phyloP scores from a whole-genome alignment of 2,329 filamentous ascomycete species.

The Pseudocercospora macadamiae region DNA sequence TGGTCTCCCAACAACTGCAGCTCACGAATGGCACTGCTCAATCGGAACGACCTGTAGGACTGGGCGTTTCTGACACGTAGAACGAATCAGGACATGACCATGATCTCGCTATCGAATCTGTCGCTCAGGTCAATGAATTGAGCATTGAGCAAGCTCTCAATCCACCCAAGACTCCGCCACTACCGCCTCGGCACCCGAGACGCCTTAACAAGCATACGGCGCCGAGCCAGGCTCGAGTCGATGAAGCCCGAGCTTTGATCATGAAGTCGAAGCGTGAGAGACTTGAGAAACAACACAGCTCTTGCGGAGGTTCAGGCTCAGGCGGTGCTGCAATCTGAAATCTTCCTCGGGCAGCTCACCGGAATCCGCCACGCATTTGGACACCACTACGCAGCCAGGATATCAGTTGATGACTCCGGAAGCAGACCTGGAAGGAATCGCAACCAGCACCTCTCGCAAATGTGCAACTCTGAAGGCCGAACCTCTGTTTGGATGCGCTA shows the following conservation, averaged over 20 bases:
- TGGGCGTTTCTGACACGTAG: constrained; percentile 16
- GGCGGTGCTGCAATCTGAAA: too few relatives aligned
- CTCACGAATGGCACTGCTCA: constrained; percentile 12
- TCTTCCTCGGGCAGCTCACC: too few relatives aligned
- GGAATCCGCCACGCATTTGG: not conserved
- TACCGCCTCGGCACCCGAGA: constrained; percentile 3
- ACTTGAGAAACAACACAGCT: not conserved
- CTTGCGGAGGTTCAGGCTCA: not conserved
- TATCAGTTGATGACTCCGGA: too few relatives aligned
- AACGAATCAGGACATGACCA: not conserved
- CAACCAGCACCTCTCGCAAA: too few relatives aligned
- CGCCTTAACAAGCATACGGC: not conserved
- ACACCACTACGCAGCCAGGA: not conserved
- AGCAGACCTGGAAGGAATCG: too few relatives aligned
- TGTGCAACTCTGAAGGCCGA: too few relatives aligned
- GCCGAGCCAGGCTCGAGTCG: not conserved
- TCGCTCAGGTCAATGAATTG: too few relatives aligned
- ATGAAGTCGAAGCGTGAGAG: not conserved
- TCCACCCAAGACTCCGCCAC: not conserved
- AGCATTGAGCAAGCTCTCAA: too few relatives aligned
- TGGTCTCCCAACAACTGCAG: constrained; percentile 66
- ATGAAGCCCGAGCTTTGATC: not conserved
- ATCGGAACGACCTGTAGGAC: constrained; percentile 13
- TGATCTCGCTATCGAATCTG: too few relatives aligned
- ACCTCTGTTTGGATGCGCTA: too few relatives aligned